These are phyloP conservation scores for Lentinula aciculospora DNA, from an alignment of 768 basidiomycete species.

Conservation along the genomic window DNA sequence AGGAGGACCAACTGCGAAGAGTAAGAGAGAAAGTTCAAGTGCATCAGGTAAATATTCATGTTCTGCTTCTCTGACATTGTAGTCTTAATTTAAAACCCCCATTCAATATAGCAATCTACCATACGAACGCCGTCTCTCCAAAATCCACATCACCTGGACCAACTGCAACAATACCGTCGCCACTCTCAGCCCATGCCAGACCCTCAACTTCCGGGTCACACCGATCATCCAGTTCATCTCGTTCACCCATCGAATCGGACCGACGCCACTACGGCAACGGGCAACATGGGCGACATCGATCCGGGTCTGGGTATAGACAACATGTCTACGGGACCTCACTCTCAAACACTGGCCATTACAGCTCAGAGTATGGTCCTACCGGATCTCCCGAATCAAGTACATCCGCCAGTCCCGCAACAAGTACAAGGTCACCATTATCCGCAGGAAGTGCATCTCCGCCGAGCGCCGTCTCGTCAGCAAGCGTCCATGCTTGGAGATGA, in stretches of 20 bases:
- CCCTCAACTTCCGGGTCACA: not conserved
- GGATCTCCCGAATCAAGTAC: not conserved
- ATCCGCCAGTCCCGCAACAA: not conserved
- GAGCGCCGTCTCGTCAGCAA: not conserved
- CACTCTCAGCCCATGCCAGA: conserved; percentile 3
- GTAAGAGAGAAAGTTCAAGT: not conserved
- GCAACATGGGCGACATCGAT: not conserved
- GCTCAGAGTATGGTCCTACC: not conserved
- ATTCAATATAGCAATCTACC: not conserved
- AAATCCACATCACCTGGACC: conserved; percentile 1
- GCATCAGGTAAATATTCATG: not conserved
- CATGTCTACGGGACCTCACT: not conserved
- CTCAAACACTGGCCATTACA: not conserved
- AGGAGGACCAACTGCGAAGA: conserved; percentile 6
- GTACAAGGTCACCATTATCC: not conserved
- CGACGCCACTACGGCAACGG: not conserved
- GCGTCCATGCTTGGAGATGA: conserved; percentile 2
- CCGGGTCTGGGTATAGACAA: not conserved
- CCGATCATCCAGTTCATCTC: conserved; percentile 1
- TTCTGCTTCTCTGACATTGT: not conserved
- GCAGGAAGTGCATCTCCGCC: conserved; percentile 1
- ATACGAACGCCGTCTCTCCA: not conserved
- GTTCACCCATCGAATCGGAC: not conserved
- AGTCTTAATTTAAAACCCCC: not conserved
- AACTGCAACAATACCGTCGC: conserved; percentile 4